Percentiles rank a stretch among this genome's conserved stretches.
phyloP scores from a whole-genome alignment of 148 eudicot species.

The Chenopodium formosanum region DNA sequence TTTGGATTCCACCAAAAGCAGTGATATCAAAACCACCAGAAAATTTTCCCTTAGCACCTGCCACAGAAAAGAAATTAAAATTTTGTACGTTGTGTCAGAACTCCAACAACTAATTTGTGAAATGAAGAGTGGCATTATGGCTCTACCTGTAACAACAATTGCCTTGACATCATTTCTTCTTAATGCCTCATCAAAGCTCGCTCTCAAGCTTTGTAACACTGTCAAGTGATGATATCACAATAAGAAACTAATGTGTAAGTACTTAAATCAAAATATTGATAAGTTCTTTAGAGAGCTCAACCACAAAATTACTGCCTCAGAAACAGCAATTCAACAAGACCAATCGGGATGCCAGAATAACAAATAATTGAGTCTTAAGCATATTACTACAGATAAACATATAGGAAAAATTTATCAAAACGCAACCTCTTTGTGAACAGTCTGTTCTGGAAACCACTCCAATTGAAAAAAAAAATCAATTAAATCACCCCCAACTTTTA shows the following conservation, averaged over 20 bases:
- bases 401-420: not conserved
- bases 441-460: not conserved
- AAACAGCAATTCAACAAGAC: not conserved
- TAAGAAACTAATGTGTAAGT: not conserved
- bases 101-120: not conserved
- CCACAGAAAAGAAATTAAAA: conserved; percentile 21
- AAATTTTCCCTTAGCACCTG: conserved; percentile 88
- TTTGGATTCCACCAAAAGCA: conserved; percentile 70
- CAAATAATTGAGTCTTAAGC: not conserved
- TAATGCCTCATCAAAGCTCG: conserved; percentile 62
- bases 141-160: conserved; percentile 85
- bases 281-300: not conserved
- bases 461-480: not conserved
- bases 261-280: not conserved
- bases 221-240: conserved; percentile 23
- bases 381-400: not conserved
- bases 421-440: not conserved
- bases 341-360: not conserved
- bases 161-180: conserved; percentile 90
- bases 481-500: not conserved
- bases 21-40: conserved; percentile 95
- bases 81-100: conserved; percentile 5
- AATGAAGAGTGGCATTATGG: conserved; percentile 5
- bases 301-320: not conserved
- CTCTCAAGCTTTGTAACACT: conserved; percentile 80